Evolutionary conservation across 257 asterid genomes (phyloP).

Genomic region (Vinca minor): DNA sequence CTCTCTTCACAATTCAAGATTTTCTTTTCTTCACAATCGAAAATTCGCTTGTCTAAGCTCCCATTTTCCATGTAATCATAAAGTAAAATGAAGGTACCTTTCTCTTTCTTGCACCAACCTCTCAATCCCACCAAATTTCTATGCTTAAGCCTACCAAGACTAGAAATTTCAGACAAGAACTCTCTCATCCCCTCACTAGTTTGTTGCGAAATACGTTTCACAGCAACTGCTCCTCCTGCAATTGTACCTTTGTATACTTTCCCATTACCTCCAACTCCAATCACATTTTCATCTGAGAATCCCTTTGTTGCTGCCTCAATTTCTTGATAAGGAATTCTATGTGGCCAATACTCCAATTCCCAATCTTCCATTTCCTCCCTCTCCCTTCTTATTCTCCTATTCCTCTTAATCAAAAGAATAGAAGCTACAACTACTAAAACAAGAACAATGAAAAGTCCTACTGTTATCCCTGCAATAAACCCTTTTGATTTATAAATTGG

Average conservation of each 20-base stretch:
- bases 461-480: slow-evolving; percentile 36
- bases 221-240: slow-evolving; percentile 47
- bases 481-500: slow-evolving; percentile 31
- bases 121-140: slow-evolving; percentile 55
- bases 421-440: slow-evolving; percentile 13
- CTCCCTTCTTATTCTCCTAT: slow-evolving; percentile 22
- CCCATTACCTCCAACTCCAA: slow-evolving; percentile 68
- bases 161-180: slow-evolving; percentile 61
- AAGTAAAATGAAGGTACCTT: slow-evolving; percentile 46
- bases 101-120: slow-evolving; percentile 80
- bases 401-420: slow-evolving; percentile 25
- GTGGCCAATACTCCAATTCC: slow-evolving; percentile 88
- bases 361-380: slow-evolving; percentile 68
- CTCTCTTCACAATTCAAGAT: slow-evolving; percentile 39
- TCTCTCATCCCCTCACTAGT: slow-evolving; percentile 45
- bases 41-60: slow-evolving; percentile 53
- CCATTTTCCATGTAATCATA: slow-evolving; percentile 77
- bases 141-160: slow-evolving; percentile 69
- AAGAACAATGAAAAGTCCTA: slow-evolving; percentile 22
- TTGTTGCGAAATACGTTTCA: slow-evolving; percentile 53
- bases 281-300: slow-evolving; percentile 52
- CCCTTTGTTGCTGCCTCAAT: slow-evolving; percentile 58
- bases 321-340: slow-evolving; percentile 51
- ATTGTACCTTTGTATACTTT: slow-evolving; percentile 55
- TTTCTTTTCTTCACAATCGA: slow-evolving; percentile 30